Evolutionary conservation across 148 eudicot species (phyloP), one percentile per base, ranked within the genome.

Genomic region (Chenopodium quinoa): DNA sequence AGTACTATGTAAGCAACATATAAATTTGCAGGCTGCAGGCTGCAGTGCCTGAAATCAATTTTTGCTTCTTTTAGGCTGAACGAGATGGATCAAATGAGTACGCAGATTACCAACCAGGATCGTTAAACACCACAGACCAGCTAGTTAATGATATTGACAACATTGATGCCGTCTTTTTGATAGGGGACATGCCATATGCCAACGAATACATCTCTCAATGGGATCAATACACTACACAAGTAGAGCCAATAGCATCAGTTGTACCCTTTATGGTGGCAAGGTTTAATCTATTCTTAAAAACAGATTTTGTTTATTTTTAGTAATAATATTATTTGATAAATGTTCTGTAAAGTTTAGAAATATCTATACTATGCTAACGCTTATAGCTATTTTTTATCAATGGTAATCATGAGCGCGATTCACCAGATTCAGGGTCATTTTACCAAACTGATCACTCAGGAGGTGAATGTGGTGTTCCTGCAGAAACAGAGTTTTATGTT

Each of bases 151-250:
- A 94, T 80, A 86, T 92, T 5, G 62, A 87, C 66, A 90, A 92
- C 82, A 75, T 87, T 62, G 98, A 94, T 87, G 88, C 89, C 65
- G 92, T 94, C 25, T 91, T 94, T 83, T 91, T 91, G 50, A 94
- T 92, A 65, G 98, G 98, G 64, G 98, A 94, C 74, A 71, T 93
- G 54, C 14, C 86, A 1, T 92, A 93, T 81, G 83, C 98, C 40
- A 93, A 93, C 75, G 98, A 96, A 60, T 94, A 94, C 60, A 79
- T 92, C 47, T 94, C 98, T 23, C 94, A 91, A 72, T 92, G 98
- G 97, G 98, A 94, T 84, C 98, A 94, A 78, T 94, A 90, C 83
- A 92, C 93, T 25, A 84, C 92, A 44, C 94, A 92, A 82, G 90
- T 94, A 72, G 94, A 88, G 82, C 93, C 94, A 22, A 89, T 94